Conservation (phyloP, 495 filamentous ascomycete species). For the Penicillium arizonense region DNA sequence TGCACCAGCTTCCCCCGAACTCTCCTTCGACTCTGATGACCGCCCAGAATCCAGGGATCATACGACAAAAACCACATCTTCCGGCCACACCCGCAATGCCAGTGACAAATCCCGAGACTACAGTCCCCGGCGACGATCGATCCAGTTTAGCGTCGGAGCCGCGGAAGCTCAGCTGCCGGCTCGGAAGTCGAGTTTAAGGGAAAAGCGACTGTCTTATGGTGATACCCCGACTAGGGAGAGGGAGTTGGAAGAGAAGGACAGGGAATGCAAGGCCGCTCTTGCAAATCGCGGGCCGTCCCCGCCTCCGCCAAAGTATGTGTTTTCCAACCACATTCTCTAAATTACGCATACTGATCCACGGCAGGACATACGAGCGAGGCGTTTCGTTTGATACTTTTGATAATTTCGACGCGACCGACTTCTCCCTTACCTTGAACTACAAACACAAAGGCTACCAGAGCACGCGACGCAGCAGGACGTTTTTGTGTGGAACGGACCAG, state of each 20-base stretch:
- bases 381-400: conserved; percentile 96
- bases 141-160: conserved; percentile 40
- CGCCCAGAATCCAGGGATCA: conserved; percentile 40
- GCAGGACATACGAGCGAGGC: conserved; percentile 49
- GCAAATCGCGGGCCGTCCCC: conserved; percentile 32
- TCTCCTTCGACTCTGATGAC: conserved; percentile 53
- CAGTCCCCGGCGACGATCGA: conserved; percentile 37
- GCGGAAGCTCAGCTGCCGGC: conserved; percentile 30
- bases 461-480: conserved; percentile 81
- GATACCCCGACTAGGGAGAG: conserved; percentile 20
- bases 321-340: neutral
- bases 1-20: conserved; percentile 29
- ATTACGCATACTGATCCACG: conserved; percentile 8
- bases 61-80: conserved; percentile 9
- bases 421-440: conserved; percentile 81
- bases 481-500: conserved; percentile 91
- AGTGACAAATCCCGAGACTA: conserved; percentile 13
- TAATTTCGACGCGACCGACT: conserved; percentile 74
- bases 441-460: conserved; percentile 89
- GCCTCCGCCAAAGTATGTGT: conserved; percentile 38
- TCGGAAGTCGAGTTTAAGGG: conserved; percentile 29
- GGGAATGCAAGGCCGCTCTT: conserved; percentile 23
- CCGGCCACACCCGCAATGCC: conserved; percentile 21
- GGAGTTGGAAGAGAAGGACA: conserved; percentile 26
- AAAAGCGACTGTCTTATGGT: conserved; percentile 24